Evolutionary conservation across 2,329 filamentous ascomycete genomes (phyloP).

Genomic region (Iodosphaeria phyllophila): DNA sequence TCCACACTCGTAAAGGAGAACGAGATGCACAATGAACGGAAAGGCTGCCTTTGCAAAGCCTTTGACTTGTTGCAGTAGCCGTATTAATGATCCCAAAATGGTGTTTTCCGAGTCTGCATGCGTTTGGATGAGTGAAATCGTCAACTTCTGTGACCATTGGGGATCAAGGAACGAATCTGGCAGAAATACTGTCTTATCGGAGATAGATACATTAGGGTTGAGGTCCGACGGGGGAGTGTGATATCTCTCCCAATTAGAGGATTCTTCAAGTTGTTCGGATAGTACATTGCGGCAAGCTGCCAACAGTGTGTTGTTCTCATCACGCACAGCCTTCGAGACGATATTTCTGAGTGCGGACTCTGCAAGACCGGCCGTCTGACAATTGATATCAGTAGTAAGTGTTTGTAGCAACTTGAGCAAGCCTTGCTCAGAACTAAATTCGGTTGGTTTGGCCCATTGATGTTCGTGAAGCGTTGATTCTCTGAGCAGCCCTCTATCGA

Average conservation of each 20-base stretch:
- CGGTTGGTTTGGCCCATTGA: too few relatives aligned
- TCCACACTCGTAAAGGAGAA: slow-evolving; percentile 50
- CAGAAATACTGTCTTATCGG: slow-evolving; percentile 16
- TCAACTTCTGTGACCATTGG: slow-evolving; percentile 44
- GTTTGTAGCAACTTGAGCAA: slow-evolving; percentile 43
- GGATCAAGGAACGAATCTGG: slow-evolving; percentile 21
- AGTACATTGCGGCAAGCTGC: slow-evolving; percentile 32
- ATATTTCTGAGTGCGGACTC: slow-evolving; percentile 39
- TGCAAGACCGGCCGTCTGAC: slow-evolving; percentile 35
- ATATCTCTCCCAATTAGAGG: slow-evolving; percentile 39
- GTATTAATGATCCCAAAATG: slow-evolving; percentile 48
- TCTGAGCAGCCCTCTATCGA: slow-evolving; percentile 38
- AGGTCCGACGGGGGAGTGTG: slow-evolving; percentile 35
- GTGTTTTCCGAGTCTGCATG: slow-evolving; percentile 42
- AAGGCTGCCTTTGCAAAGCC: slow-evolving; percentile 58
- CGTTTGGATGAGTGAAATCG: slow-evolving; percentile 39
- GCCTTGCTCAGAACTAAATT: slow-evolving; percentile 42
- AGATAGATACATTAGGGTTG: slow-evolving; percentile 7
- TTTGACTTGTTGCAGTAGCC: slow-evolving; percentile 44
- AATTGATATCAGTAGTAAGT: slow-evolving; percentile 38
- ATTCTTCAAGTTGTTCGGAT: slow-evolving; percentile 27
- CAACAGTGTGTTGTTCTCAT: slow-evolving; percentile 26
- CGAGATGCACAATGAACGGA: slow-evolving; percentile 70
- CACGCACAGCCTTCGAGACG: slow-evolving; percentile 30
- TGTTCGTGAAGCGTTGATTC: slow-evolving; percentile 42